These are phyloP conservation scores for Nymphaea colorata DNA, from an alignment of 164 flowering plant genomes.

Conservation along the genomic window DNA sequence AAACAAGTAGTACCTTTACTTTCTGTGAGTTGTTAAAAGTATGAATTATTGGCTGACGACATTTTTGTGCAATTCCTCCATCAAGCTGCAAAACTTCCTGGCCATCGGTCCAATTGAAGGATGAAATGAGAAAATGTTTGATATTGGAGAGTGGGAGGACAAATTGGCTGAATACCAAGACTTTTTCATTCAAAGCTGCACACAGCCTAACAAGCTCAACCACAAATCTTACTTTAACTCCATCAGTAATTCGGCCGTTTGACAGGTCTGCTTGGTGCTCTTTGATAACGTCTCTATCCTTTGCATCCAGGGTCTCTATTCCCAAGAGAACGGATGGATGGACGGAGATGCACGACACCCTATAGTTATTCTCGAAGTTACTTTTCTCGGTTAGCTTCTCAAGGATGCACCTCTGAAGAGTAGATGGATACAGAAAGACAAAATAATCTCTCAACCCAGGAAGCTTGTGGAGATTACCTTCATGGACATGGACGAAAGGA, in stretches of 20 bases:
- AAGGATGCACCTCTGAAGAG: constrained; percentile 27
- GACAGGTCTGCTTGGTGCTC: constrained; percentile 12
- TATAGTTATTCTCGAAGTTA: constrained; percentile 12
- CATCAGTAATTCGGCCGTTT: constrained; percentile 24
- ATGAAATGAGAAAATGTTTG: constrained; percentile 23
- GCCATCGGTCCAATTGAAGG: constrained; percentile 48
- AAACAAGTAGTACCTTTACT: constrained; percentile 65
- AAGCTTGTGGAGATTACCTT: constrained; percentile 50
- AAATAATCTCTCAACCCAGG: constrained; percentile 55
- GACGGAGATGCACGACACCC: constrained; percentile 23
- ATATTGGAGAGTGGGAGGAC: constrained; percentile 38
- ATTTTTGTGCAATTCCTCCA: constrained; percentile 28
- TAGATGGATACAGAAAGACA: constrained; percentile 32
- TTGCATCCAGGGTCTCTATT: background rate
- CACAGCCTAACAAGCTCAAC: constrained; percentile 45
- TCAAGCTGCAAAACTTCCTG: constrained; percentile 49
- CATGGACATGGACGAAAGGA: constrained; percentile 70
- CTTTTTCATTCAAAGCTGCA: constrained; percentile 39
- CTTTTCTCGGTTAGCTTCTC: background rate
- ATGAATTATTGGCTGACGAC: constrained; percentile 37
- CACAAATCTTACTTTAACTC: constrained; percentile 61
- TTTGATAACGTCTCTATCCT: constrained; percentile 2
- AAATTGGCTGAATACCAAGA: constrained; percentile 69
- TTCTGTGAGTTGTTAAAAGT: constrained; percentile 48
- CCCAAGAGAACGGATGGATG: constrained; percentile 50